Percentiles rank a stretch among this genome's conserved stretches.
These are phyloP conservation scores for Saccharomyces hybrid DNA, from an alignment of 1,139 yeast species.

Conservation along the genomic window DNA sequence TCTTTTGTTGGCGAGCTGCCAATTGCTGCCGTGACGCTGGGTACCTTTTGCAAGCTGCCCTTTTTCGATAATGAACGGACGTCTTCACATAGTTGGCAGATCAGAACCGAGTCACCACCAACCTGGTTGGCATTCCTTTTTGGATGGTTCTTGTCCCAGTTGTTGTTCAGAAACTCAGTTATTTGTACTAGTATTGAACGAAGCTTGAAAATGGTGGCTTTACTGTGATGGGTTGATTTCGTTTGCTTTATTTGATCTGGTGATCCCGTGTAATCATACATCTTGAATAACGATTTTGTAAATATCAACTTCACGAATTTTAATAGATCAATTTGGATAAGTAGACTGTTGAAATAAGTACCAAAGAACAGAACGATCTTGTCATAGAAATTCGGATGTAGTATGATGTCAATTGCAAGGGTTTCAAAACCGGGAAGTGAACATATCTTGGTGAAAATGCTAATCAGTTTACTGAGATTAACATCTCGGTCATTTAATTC, in stretches of 20 bases:
- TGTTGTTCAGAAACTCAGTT: constrained; percentile 15
- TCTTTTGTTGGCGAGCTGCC: not conserved
- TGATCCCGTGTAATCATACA: not conserved
- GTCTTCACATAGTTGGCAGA: constrained; percentile 29
- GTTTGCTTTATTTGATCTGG: not conserved
- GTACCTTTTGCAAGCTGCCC: not conserved
- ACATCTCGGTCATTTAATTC: constrained; percentile 18
- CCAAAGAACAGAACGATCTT: constrained; percentile 21
- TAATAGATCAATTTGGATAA: constrained; percentile 31
- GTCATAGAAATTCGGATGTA: constrained; percentile 15
- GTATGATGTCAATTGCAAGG: constrained; percentile 16
- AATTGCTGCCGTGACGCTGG: not conserved
- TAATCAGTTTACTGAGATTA: constrained; percentile 24
- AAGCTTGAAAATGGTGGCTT: not conserved
- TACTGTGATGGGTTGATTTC: not conserved
- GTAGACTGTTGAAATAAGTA: constrained; percentile 26
- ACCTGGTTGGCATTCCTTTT: constrained; percentile 19
- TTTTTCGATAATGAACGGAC: constrained; percentile 8
- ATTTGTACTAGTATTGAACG: not conserved
- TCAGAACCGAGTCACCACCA: constrained; percentile 30
- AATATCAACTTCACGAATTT: constrained; percentile 27
- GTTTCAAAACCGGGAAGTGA: constrained; percentile 18
- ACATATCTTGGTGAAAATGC: constrained; percentile 21
- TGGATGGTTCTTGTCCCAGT: constrained; percentile 14
- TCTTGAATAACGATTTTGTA: constrained; percentile 11